A percentile compares a stretch with the other conserved stretches of the same genome.
These are phyloP conservation scores for Gossypium raimondii DNA, from an alignment of 345 rosid species.

Conservation along the genomic window DNA sequence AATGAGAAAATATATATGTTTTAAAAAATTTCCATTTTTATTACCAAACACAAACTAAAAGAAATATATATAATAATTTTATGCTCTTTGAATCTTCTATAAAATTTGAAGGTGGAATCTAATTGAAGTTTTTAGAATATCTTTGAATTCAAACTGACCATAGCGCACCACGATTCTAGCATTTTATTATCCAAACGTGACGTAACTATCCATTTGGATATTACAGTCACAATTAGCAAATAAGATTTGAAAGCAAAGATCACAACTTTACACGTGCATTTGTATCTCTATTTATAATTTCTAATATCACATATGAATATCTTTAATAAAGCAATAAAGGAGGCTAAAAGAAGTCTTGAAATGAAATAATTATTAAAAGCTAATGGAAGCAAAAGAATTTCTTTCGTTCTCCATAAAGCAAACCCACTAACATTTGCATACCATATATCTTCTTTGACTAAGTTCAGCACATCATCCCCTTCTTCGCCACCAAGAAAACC, in stretches of 20 bases:
- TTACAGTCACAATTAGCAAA: not conserved
- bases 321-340: conserved; percentile 33
- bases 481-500: conserved; percentile 52
- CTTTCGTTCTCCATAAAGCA: conserved; percentile 40
- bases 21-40: no score
- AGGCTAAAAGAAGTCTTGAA: conserved; percentile 22
- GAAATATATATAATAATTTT: no score
- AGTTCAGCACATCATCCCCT: conserved; percentile 47
- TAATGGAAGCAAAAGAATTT: conserved; percentile 16
- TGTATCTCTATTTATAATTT: not conserved
- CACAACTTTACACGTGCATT: conserved; percentile 19
- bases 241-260: conserved; percentile 11
- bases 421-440: conserved; percentile 36
- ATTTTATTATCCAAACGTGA: no score
- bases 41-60: no score
- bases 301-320: not conserved
- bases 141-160: no score
- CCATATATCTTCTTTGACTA: conserved; percentile 39
- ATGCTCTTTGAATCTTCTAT: no score
- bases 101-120: no score
- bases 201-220: no score
- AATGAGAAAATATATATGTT: no score
- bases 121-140: no score
- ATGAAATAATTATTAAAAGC: conserved; percentile 25
- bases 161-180: no score